Base-by-base conservation (phyloP, 2,329 filamentous ascomycete species). In the Elsinoe ampelina region DNA sequence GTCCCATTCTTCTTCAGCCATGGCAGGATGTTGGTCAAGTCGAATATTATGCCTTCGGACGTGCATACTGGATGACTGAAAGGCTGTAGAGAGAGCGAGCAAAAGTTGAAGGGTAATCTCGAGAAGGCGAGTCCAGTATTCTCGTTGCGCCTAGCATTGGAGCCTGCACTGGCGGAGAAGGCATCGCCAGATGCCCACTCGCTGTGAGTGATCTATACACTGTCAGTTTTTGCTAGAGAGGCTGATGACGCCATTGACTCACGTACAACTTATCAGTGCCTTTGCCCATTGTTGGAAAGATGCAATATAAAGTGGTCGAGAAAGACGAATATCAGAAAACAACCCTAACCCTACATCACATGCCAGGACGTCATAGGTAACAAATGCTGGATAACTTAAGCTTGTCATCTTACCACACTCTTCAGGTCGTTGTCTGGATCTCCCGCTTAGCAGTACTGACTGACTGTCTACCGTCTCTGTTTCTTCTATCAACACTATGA, bases 1-100 rank as follows among this genome's bases (percentile, higher is more conserved):
- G 91, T 96, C 63, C 85, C 82, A 72, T 95, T 88, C 70, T 95
- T 95, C 61, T 92, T 88, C 22, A 98, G 81, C 93, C 93, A 98
- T 52, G 90, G 84, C 39, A 90, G 77, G 59, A 98, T 97, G 67
- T 95, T 89, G 64, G 93, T 92, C 64, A 96, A 81, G 67, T 98
- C 95, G 72, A 97, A 98, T 59, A 95, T 92, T 11, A 86, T 93
- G 55, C 93, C 93, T 41, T 86, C 79, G 2, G 80, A 68, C 0
- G 92, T 97, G 76, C 93, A 98, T 35, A 98, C 93, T 4, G 93
- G 91, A 67, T 95, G 88, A 67, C 85, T 83, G 76, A 96, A 98
- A 6, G 95, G 95, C 68, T 97, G 93, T 34, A 98, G 84, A 59
- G 89, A 95, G 38, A 95, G 85, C 60, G 93, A 89, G 80, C 93